Evolutionary conservation across 1,284 basidiomycete genomes (phyloP).

Genomic region (Ceratobasidium sp.): DNA sequence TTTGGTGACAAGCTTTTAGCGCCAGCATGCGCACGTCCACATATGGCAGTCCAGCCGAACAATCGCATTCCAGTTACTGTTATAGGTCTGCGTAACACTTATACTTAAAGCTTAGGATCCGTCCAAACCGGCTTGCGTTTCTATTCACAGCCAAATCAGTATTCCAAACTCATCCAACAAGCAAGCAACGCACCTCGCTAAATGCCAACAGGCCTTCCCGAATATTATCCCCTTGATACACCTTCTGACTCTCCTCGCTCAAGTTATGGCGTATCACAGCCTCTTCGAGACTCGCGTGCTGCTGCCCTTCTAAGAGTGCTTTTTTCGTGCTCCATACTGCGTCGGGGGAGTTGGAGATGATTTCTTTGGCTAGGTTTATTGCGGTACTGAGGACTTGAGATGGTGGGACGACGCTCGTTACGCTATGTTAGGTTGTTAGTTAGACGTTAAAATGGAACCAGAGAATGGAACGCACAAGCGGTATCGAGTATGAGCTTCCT

Average conservation of each 20-base stretch:
- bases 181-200: conserved; percentile 55
- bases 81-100: not conserved
- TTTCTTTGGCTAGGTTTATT: conserved; percentile 68
- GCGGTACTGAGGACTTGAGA: conserved; percentile 70
- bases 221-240: conserved; percentile 78
- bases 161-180: not conserved
- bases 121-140: conserved; percentile 69
- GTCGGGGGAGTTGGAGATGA: conserved; percentile 79
- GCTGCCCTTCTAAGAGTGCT: conserved; percentile 65
- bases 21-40: too few species aligned
- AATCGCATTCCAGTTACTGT: too few species aligned
- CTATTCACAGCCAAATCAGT: conserved; percentile 51
- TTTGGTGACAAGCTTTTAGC: too few species aligned
- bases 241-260: conserved; percentile 63
- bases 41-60: too few species aligned
- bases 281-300: conserved; percentile 66
- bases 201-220: conserved; percentile 67
- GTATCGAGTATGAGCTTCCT: conserved; percentile 74
- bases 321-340: conserved; percentile 81
- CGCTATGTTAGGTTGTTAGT: conserved; percentile 58
- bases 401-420: conserved; percentile 72
- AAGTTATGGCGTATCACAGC: conserved; percentile 63
- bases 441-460: conserved; percentile 47
- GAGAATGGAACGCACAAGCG: conserved; percentile 70
- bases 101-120: conserved; percentile 66